phyloP scores from a whole-genome alignment of 768 basidiomycete species.

The Amanita exitialis region DNA sequence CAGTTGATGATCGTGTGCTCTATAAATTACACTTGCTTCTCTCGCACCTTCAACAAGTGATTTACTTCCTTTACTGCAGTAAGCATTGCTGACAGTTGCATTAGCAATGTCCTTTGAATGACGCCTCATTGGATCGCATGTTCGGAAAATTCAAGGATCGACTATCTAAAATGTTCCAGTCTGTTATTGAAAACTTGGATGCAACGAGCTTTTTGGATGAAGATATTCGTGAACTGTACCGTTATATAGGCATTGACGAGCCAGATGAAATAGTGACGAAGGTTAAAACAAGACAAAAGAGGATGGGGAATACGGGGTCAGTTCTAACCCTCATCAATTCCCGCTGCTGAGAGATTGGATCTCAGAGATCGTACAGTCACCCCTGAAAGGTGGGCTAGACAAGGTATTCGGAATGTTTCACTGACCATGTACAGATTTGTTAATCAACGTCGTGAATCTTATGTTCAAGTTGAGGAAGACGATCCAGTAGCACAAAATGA shows the following conservation, averaged over 20 bases:
- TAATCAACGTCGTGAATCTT: background rate
- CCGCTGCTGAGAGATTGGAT: background rate
- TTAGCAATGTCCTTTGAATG: constrained; percentile 6
- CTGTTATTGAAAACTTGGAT: constrained; percentile 1
- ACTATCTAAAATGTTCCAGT: background rate
- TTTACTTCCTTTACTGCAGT: background rate
- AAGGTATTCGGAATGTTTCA: background rate
- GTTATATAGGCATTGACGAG: constrained; percentile 1
- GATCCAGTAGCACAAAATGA: background rate
- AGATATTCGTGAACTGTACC: constrained; percentile 2
- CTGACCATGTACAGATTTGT: background rate
- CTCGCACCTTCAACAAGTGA: constrained; percentile 6
- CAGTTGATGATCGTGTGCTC: constrained; percentile 1
- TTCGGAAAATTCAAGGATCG: constrained; percentile 4
- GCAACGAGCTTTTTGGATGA: constrained; percentile 1
- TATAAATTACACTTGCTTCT: constrained; percentile 5
- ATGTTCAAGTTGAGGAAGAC: background rate
- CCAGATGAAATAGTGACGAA: background rate
- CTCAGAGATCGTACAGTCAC: background rate
- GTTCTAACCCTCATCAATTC: background rate
- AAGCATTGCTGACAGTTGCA: background rate
- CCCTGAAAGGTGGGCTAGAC: background rate
- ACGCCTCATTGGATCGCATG: background rate
- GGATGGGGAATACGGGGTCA: background rate
- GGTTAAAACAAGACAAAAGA: background rate